Conservation (phyloP, 306 rosid species). For the Sophora flavescens region DNA sequence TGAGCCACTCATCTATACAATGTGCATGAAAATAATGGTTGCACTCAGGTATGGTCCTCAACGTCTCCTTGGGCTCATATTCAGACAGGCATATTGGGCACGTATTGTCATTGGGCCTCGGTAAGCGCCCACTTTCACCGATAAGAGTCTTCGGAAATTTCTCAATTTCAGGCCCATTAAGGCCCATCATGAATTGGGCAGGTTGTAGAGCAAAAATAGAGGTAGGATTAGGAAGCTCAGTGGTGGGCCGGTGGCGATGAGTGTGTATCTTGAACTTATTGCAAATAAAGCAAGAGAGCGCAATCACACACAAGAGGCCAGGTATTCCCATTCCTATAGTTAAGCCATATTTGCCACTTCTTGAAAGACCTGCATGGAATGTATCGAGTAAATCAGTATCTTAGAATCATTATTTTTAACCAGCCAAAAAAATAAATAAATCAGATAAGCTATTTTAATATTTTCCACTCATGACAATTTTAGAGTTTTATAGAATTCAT, state of each 20-base stretch:
- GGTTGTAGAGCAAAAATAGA: neutral
- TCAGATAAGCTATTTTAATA: too few relatives aligned
- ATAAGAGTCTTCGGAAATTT: slow-evolving; percentile 61
- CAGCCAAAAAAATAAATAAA: too few relatives aligned
- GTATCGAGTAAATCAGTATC: neutral
- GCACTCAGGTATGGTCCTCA: slow-evolving; percentile 77
- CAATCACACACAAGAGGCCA: slow-evolving; percentile 53
- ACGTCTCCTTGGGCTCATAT: slow-evolving; percentile 64
- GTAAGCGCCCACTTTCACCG: slow-evolving; percentile 63
- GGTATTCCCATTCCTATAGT: slow-evolving; percentile 62
- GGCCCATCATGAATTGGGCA: slow-evolving; percentile 41
- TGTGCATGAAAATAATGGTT: slow-evolving; percentile 70
- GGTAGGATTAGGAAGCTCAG: neutral
- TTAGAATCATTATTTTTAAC: neutral
- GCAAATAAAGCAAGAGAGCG: slow-evolving; percentile 44
- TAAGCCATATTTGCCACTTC: slow-evolving; percentile 61
- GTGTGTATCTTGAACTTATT: slow-evolving; percentile 13
- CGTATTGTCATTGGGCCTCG: slow-evolving; percentile 59
- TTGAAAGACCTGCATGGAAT: slow-evolving; percentile 56
- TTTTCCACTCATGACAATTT: too few relatives aligned
- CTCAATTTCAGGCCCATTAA: slow-evolving; percentile 62
- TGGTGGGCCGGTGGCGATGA: slow-evolving; percentile 26
- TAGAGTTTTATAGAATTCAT: too few relatives aligned
- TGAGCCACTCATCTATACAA: slow-evolving; percentile 82
- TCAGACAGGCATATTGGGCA: slow-evolving; percentile 78